Base-by-base conservation (phyloP, 1,139 yeast genomes). In the Saccharomyces pastorianus region DNA sequence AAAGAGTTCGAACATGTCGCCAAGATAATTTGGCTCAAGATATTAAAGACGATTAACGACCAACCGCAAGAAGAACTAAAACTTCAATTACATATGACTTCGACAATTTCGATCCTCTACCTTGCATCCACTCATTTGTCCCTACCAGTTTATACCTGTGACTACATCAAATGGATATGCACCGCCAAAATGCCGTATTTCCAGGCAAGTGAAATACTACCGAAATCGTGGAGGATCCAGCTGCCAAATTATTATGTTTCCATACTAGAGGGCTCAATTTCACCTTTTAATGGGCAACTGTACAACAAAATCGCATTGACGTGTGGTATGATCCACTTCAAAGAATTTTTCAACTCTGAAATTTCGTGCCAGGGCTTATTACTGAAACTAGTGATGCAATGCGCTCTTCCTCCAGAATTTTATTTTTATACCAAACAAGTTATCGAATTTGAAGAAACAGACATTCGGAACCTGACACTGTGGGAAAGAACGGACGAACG, bases 21-120 rank as follows among this genome's bases (percentile, higher is more conserved):
- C 1, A 79, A 79, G 61, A 68, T 74, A 3, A 68, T 81, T 56
- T 84, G 89, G 88, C 66, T 73, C 8, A 59, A 71, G 17, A 73
- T 72, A 53, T 63, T 81, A 49, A 63, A 62, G 47, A 59, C 56
- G n/a, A 51, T 64, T 14, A 56, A 57, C 48, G 61, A 59, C 14
- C 34, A 44, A 5, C 51, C 31, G 17, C 44, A 47, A 6, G 51
- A 51, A 14, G 76, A 73, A 59, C 74, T 78, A 2, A 76, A 75
- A 31, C 49, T 58, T 26, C 59, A 60, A 13, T 50, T 67, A 20
- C 59, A 63, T 46, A 60, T 66, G 51, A 54, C 59, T 5, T 53
- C 67, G 7, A 57, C 64, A 3, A 49, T 68, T 8, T 54, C 67
- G 8, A 59, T 68, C 2, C 55, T 66, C 23, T 67, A 65, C 49